Evolutionary conservation across 257 asterid species (phyloP).

Genomic region (Penstemon davidsonii): DNA sequence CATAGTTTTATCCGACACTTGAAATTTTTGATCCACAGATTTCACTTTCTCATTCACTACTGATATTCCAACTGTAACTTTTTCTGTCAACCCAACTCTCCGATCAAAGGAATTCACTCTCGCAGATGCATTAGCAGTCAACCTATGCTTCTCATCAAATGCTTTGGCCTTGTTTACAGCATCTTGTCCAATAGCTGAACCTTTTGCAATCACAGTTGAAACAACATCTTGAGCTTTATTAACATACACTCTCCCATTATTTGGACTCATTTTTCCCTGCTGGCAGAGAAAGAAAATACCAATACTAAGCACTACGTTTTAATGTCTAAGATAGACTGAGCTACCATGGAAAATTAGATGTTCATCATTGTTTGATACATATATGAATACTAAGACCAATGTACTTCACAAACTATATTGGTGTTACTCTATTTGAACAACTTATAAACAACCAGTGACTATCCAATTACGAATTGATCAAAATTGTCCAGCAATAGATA

Average conservation of each 20-base stretch:
- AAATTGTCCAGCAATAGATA: not conserved
- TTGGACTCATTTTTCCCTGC: slow-evolving; percentile 57
- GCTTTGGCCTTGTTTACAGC: slow-evolving; percentile 94
- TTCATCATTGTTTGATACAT: not conserved
- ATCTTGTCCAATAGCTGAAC: slow-evolving; percentile 87
- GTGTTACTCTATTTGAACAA: not conserved
- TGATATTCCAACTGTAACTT: slow-evolving; percentile 80
- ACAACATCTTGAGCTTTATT: slow-evolving; percentile 92
- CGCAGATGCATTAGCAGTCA: slow-evolving; percentile 94
- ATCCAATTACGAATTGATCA: not conserved
- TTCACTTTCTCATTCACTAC: slow-evolving; percentile 90
- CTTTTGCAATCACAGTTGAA: slow-evolving; percentile 84
- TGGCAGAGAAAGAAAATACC: slow-evolving; percentile 29
- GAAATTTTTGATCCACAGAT: slow-evolving; percentile 90
- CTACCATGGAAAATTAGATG: not conserved
- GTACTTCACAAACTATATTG: not conserved
- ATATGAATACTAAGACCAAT: not conserved
- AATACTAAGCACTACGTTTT: slow-evolving; percentile 7
- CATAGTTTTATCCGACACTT: slow-evolving; percentile 94
- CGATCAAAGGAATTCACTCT: slow-evolving; percentile 76
- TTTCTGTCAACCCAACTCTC: slow-evolving; percentile 83
- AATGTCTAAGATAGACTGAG: not conserved
- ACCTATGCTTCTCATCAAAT: slow-evolving; percentile 85
- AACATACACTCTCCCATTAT: slow-evolving; percentile 57
- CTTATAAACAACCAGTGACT: not conserved